Percentiles rank a stretch among this genome's conserved stretches.
Evolutionary conservation across 1,139 yeast genomes (phyloP).

Genomic region (Debaryomyces fabryi): DNA sequence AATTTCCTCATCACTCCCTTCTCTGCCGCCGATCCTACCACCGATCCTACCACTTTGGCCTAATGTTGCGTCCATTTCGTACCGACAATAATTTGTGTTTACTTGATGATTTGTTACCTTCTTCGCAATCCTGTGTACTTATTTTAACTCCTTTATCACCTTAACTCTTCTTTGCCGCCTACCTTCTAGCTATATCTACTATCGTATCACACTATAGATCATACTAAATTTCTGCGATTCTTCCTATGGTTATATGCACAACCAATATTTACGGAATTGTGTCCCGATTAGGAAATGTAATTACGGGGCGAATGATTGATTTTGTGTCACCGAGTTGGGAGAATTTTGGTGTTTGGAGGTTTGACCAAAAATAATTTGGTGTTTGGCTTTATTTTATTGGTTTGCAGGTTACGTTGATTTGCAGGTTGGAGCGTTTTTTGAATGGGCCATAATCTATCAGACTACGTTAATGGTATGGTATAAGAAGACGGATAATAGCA

Average conservation of each 20-base stretch:
- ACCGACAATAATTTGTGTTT: background rate
- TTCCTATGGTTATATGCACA: background rate
- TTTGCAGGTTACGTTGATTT: background rate
- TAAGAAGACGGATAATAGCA: background rate
- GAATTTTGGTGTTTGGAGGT: background rate
- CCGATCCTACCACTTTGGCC: background rate
- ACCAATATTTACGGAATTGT: background rate
- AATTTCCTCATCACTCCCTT: background rate
- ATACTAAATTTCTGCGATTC: background rate
- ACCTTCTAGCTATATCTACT: background rate
- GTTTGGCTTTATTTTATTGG: background rate
- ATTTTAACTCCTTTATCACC: background rate
- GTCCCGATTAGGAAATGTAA: slow-evolving; percentile 4
- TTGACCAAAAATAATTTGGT: background rate
- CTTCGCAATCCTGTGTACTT: background rate
- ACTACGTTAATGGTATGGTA: background rate
- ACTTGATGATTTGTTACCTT: background rate
- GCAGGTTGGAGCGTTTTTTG: background rate
- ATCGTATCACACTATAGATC: background rate
- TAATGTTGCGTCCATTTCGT: background rate
- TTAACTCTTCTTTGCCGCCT: background rate
- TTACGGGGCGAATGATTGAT: background rate
- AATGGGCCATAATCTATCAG: background rate
- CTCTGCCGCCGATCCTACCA: background rate
- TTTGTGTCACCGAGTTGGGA: background rate